Evolutionary conservation across 495 filamentous ascomycete genomes (phyloP).

Genomic region (Delitschia confertaspora): DNA sequence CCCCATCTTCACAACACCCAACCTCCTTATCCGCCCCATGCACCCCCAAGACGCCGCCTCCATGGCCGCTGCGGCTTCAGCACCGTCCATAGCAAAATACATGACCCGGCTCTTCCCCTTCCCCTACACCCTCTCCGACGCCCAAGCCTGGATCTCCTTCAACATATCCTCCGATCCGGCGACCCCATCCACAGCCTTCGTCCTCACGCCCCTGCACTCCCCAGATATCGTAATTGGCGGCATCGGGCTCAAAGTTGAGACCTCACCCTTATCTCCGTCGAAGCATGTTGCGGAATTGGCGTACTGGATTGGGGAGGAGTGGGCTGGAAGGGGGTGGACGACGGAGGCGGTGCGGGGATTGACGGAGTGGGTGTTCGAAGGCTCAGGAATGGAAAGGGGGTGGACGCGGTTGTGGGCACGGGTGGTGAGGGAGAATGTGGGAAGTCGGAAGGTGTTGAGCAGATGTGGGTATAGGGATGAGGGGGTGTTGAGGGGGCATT

Average conservation of each 20-base stretch:
- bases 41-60: constrained; percentile 24
- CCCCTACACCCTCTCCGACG: constrained; percentile 30
- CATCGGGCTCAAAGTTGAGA: constrained; percentile 29
- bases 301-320: constrained; percentile 33
- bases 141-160: constrained; percentile 25
- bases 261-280: too few species aligned
- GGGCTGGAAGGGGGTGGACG: constrained; percentile 28
- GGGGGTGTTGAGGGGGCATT: constrained; percentile 23
- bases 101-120: constrained; percentile 30
- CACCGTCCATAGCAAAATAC: constrained; percentile 24
- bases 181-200: constrained; percentile 17
- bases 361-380: constrained; percentile 29
- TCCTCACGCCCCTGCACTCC: constrained; percentile 9
- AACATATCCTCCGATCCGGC: constrained; percentile 8
- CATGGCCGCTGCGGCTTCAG: constrained; percentile 19
- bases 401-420: constrained; percentile 20
- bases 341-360: constrained; percentile 24
- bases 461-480: constrained; percentile 30
- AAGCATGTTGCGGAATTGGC: constrained; percentile 30
- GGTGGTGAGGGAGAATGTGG: constrained; percentile 24
- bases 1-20: constrained; percentile 17
- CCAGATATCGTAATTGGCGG: constrained; percentile 26
- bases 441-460: constrained; percentile 25
- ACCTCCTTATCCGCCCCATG: constrained; percentile 26
- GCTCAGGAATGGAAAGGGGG: constrained; percentile 16